A percentile compares a stretch with the other conserved stretches of the same genome.
Evolutionary conservation across 1,139 yeast species (phyloP).

Genomic region (Geotrichum restrictum): DNA sequence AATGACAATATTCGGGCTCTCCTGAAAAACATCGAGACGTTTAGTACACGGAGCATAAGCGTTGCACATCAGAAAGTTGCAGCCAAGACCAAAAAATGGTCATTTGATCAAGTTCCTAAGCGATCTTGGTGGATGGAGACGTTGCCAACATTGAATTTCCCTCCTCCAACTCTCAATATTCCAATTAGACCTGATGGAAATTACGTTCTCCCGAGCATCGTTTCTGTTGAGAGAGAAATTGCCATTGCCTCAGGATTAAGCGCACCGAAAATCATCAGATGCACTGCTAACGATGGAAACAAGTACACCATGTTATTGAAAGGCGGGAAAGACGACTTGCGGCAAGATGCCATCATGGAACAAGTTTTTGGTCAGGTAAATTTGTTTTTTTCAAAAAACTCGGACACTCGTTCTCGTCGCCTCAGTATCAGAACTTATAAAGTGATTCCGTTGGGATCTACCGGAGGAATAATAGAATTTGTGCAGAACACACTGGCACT

Average conservation of each 20-base stretch:
- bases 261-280: constrained; percentile 70
- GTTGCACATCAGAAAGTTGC: constrained; percentile 42
- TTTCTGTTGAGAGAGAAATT: constrained; percentile 45
- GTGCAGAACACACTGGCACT: constrained; percentile 74
- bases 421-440: constrained; percentile 76
- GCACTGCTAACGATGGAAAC: constrained; percentile 55
- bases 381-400: constrained; percentile 55
- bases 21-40: constrained; percentile 45
- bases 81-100: constrained; percentile 9
- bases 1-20: constrained; percentile 24
- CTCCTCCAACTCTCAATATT: constrained; percentile 63
- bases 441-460: constrained; percentile 85
- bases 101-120: constrained; percentile 8
- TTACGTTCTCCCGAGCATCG: constrained; percentile 52
- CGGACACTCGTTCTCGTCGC: constrained; percentile 53
- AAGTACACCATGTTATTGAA: constrained; percentile 62
- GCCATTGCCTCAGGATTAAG: constrained; percentile 76
- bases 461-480: constrained; percentile 85
- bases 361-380: constrained; percentile 91
- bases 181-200: constrained; percentile 45
- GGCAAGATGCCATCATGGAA: constrained; percentile 97
- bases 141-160: constrained; percentile 48
- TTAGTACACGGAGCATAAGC: constrained; percentile 50
- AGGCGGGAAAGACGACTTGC: constrained; percentile 82
- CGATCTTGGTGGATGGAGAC: constrained; percentile 51